Evolutionary conservation across 805 yeast genomes (phyloP).

Genomic region (Candida incommunis): DNA sequence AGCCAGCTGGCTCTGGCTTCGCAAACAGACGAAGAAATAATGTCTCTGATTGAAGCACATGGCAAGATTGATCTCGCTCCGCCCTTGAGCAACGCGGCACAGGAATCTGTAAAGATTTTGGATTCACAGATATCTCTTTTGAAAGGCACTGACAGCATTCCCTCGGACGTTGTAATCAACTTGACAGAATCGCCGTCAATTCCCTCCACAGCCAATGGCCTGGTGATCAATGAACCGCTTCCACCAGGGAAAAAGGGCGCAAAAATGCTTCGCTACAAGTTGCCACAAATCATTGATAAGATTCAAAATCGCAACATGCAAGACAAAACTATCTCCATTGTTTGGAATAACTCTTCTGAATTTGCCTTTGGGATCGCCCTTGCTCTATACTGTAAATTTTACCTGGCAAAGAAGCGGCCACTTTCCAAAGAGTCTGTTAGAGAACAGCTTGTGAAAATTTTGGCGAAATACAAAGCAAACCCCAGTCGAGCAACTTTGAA

Average conservation of each 20-base stretch:
- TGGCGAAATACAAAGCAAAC: conserved; percentile 37
- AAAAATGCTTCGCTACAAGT: conserved; percentile 34
- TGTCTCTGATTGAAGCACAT: conserved; percentile 6
- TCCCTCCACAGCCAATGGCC: neutral
- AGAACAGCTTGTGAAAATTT: conserved; percentile 38
- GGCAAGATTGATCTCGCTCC: conserved; percentile 5
- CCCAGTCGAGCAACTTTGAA: conserved; percentile 72
- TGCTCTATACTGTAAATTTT: conserved; percentile 31
- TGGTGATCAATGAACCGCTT: conserved; percentile 8
- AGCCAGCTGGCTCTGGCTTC: conserved; percentile 17
- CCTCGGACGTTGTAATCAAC: neutral
- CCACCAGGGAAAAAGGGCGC: conserved; percentile 46
- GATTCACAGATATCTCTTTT: neutral
- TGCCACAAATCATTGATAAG: conserved; percentile 30
- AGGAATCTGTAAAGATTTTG: neutral
- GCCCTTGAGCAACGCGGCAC: neutral
- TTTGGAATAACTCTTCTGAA: conserved; percentile 56
- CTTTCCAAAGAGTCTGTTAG: conserved; percentile 39
- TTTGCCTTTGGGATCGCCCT: conserved; percentile 48
- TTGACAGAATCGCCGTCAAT: neutral
- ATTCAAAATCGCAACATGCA: conserved; percentile 7
- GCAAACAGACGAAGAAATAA: conserved; percentile 21
- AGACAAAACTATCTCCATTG: conserved; percentile 22
- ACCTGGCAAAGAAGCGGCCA: conserved; percentile 9
- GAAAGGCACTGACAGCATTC: neutral